A percentile compares a stretch with the other conserved stretches of the same genome.
Evolutionary conservation across 1,139 yeast species (phyloP).

Genomic region (Arxiozyma bovina): DNA sequence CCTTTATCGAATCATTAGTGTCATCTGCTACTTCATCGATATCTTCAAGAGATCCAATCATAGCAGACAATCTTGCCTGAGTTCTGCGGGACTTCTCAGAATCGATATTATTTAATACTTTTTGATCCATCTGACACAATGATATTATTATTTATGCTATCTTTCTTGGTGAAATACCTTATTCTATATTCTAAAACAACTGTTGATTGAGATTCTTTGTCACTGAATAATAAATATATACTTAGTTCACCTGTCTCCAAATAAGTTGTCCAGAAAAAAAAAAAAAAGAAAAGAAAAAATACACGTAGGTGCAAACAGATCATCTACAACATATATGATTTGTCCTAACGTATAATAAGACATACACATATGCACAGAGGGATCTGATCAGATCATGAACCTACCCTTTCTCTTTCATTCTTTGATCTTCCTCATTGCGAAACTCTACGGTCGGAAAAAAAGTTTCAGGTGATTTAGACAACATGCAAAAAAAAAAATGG

Average conservation of each 20-base stretch:
- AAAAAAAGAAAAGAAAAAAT: too few species aligned
- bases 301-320: too few species aligned
- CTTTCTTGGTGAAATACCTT: not conserved
- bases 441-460: not conserved
- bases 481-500: not conserved
- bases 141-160: too few species aligned
- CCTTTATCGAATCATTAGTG: not conserved
- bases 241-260: not conserved
- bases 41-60: slow-evolving; percentile 24
- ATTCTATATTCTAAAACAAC: not conserved
- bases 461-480: not conserved
- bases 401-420: not conserved
- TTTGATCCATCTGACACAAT: not conserved
- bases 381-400: not conserved
- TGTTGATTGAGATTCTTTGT: not conserved
- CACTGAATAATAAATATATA: too few species aligned
- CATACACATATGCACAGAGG: not conserved
- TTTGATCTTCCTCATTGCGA: not conserved
- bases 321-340: too few species aligned
- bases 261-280: too few species aligned
- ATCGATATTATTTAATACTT: not conserved
- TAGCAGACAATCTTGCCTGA: slow-evolving; percentile 22
- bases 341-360: not conserved
- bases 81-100: slow-evolving; percentile 4
- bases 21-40: not conserved